Percentiles rank a stretch among this genome's conserved stretches.
phyloP scores from a whole-genome alignment of 805 yeast genomes.

The Teunomyces aglyptinius region DNA sequence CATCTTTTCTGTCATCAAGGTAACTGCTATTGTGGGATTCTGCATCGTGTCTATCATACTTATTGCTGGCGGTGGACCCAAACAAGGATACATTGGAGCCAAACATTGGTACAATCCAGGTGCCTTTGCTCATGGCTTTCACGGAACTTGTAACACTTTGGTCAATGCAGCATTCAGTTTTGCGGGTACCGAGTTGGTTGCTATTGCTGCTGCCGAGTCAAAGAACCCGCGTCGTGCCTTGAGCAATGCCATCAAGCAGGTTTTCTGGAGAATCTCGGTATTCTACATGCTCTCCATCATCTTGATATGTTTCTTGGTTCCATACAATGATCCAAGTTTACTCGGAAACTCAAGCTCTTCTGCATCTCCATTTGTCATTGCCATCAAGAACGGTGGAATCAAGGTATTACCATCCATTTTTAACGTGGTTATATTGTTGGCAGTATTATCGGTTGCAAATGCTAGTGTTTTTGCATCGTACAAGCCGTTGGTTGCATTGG shows the following conservation, averaged over 20 bases:
- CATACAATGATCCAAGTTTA: conserved; percentile 36
- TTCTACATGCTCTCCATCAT: conserved; percentile 49
- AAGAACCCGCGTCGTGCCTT: conserved; percentile 52
- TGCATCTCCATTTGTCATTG: conserved; percentile 40
- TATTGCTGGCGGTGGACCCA: conserved; percentile 42
- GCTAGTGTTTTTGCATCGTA: conserved; percentile 36
- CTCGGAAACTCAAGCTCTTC: conserved; percentile 22
- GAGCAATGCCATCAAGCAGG: conserved; percentile 54
- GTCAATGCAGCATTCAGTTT: conserved; percentile 59
- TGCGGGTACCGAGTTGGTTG: conserved; percentile 59
- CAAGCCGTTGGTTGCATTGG: conserved; percentile 58
- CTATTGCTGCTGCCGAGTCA: conserved; percentile 57
- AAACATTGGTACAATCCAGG: conserved; percentile 55
- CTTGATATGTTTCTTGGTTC: conserved; percentile 53
- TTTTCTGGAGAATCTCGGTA: conserved; percentile 51
- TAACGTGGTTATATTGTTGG: conserved; percentile 32
- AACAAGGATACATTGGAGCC: conserved; percentile 48
- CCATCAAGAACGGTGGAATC: conserved; percentile 30
- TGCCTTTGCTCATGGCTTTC: conserved; percentile 51
- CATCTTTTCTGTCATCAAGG: conserved; percentile 24
- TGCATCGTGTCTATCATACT: conserved; percentile 32
- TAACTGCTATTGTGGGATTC: conserved; percentile 26
- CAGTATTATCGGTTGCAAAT: conserved; percentile 36
- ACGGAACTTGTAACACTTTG: conserved; percentile 53
- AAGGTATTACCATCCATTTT: conserved; percentile 31